phyloP scores from a whole-genome alignment of 2,329 filamentous ascomycete genomes.

The Diaporthe eres region DNA sequence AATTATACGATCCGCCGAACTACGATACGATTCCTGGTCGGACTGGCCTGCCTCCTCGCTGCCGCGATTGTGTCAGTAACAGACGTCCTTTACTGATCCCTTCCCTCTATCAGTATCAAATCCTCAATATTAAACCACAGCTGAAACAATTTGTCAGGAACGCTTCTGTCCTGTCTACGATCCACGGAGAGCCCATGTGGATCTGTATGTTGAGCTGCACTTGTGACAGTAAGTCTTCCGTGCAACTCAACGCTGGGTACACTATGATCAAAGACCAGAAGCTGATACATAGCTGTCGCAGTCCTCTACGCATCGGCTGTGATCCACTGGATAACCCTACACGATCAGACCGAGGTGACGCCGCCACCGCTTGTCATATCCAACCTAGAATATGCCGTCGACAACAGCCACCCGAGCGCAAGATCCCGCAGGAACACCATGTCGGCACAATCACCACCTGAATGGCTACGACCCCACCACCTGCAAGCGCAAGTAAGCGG shows the following conservation, averaged over 20 bases:
- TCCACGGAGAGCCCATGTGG: slow-evolving; percentile 16
- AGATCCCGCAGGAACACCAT: slow-evolving; percentile 24
- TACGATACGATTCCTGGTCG: not conserved
- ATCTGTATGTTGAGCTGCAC: slow-evolving; percentile 13
- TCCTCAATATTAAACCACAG: not conserved
- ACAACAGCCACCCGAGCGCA: slow-evolving; percentile 19
- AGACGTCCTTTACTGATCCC: too few species aligned
- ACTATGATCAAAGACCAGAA: not conserved
- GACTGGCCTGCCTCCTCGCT: slow-evolving; percentile 1
- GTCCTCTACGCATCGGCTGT: slow-evolving; percentile 10
- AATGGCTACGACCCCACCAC: slow-evolving; percentile 5
- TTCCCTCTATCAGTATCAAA: not conserved
- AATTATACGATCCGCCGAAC: not conserved
- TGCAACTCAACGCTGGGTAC: too few species aligned
- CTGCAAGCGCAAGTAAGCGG: slow-evolving; percentile 2
- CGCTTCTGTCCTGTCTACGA: not conserved
- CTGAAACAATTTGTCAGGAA: not conserved
- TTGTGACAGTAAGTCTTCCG: slow-evolving; percentile 3
- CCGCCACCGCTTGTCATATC: slow-evolving; percentile 12
- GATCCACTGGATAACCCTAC: not conserved
- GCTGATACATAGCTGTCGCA: not conserved
- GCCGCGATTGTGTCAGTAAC: slow-evolving; percentile 23
- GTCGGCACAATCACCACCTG: not conserved
- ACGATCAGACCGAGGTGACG: not conserved
- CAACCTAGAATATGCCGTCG: slow-evolving; percentile 27